A percentile compares a stretch with the other conserved stretches of the same genome.
Conservation (phyloP, 1,284 basidiomycete genomes). For the Omphalotus olearius region DNA sequence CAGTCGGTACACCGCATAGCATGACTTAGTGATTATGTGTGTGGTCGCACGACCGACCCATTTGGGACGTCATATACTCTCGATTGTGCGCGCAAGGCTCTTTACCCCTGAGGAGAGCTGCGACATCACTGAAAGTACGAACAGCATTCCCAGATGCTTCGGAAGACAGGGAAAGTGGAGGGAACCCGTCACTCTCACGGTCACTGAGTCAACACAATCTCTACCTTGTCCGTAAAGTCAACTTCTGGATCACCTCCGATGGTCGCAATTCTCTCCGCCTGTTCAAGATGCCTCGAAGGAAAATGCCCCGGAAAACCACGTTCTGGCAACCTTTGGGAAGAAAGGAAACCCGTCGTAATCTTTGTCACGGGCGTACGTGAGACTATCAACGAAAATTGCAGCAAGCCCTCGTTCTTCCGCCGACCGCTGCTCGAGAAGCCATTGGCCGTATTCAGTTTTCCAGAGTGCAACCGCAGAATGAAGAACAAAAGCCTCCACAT, state of each 20-base stretch:
- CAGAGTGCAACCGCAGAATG: neutral
- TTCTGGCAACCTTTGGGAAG: neutral
- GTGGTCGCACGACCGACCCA: conserved; percentile 3
- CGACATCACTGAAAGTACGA: neutral
- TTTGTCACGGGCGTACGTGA: neutral
- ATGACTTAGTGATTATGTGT: neutral
- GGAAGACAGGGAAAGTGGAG: neutral
- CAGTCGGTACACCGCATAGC: conserved; percentile 1
- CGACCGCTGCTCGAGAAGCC: conserved; percentile 1
- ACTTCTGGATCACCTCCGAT: neutral
- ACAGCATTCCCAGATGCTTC: neutral
- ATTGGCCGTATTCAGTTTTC: neutral
- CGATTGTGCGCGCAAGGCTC: neutral
- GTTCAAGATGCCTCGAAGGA: neutral
- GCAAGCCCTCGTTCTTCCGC: conserved; percentile 2
- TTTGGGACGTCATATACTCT: conserved; percentile 4
- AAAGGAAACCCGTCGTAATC: neutral
- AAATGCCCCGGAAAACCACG: neutral
- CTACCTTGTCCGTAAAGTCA: neutral
- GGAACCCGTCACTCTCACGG: conserved; percentile 3
- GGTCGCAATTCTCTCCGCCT: neutral
- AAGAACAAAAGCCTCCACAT: conserved; percentile 2
- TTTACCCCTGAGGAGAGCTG: conserved; percentile 4
- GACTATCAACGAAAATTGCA: neutral
- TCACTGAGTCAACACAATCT: conserved; percentile 7